Conservation (phyloP, 2,329 filamentous ascomycete genomes). For the Ophiostoma australiae region DNA sequence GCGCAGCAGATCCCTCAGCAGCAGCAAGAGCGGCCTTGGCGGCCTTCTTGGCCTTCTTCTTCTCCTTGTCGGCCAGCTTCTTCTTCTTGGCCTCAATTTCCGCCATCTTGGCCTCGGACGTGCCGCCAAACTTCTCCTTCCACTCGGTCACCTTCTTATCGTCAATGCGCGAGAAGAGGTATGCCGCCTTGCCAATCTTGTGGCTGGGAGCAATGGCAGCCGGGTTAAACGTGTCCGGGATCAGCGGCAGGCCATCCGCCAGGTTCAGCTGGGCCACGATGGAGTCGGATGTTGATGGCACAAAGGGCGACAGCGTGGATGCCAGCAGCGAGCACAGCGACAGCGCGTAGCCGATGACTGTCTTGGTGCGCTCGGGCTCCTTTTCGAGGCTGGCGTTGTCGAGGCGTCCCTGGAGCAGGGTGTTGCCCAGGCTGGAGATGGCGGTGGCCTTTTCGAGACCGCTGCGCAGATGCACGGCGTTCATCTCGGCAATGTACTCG, state of each 20-base stretch:
- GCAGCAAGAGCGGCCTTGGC: constrained; percentile 24
- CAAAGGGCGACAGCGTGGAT: constrained; percentile 73
- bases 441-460: constrained; percentile 62
- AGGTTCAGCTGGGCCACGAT: constrained; percentile 68
- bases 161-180: constrained; percentile 65
- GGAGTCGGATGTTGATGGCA: constrained; percentile 69
- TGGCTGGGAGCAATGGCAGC: constrained; percentile 65
- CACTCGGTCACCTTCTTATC: constrained; percentile 67
- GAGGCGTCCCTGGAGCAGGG: constrained; percentile 43
- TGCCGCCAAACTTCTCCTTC: constrained; percentile 57
- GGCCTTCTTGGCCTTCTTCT: constrained; percentile 33
- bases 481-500: constrained; percentile 62
- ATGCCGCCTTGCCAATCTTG: constrained; percentile 59
- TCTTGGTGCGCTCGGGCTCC: constrained; percentile 50
- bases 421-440: constrained; percentile 55
- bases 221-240: constrained; percentile 62
- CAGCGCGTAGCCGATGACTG: constrained; percentile 70
- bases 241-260: constrained; percentile 47
- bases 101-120: constrained; percentile 31
- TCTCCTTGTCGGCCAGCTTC: constrained; percentile 34
- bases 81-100: constrained; percentile 34
- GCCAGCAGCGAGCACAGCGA: constrained; percentile 81
- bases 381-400: constrained; percentile 46
- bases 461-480: constrained; percentile 65
- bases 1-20: constrained; percentile 17